Percentiles rank a stretch among this genome's conserved stretches.
Conservation (phyloP, 371 early-diverging fungal genomes). For the Racocetra persica region DNA sequence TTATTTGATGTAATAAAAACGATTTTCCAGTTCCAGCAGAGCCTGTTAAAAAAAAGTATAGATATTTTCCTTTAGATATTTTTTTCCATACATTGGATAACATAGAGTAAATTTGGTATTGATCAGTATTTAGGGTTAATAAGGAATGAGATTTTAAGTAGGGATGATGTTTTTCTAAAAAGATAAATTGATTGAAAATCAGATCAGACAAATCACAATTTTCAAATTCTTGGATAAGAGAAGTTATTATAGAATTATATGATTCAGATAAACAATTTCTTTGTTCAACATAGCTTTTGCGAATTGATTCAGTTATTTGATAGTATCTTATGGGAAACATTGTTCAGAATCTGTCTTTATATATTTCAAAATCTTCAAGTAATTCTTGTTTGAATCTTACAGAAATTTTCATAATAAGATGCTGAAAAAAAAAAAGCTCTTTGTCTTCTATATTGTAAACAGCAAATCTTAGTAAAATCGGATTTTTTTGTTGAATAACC, state of each 20-base stretch:
- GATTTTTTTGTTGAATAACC: neutral
- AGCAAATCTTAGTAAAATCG: neutral
- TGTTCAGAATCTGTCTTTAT: neutral
- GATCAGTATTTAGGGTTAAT: neutral
- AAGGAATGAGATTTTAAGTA: neutral
- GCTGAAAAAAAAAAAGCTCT: constrained; percentile 3
- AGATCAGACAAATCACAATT: no score
- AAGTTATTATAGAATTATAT: neutral
- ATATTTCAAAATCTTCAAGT: neutral
- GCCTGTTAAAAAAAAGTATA: constrained; percentile 3
- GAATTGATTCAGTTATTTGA: neutral
- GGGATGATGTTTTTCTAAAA: neutral
- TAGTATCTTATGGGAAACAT: neutral
- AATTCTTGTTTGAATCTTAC: neutral
- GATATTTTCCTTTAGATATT: neutral
- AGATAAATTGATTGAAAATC: neutral
- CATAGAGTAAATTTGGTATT: neutral
- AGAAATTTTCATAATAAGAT: neutral
- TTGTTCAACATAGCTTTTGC: neutral
- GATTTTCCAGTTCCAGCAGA: constrained; percentile 26
- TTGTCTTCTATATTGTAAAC: neutral
- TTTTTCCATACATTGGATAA: neutral
- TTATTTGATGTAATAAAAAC: neutral
- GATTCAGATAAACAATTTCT: neutral
- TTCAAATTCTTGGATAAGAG: neutral